Evolutionary conservation across 2,329 filamentous ascomycete species (phyloP), one percentile per base, ranked within the genome.

Genomic region (Epichloe gansuensis): DNA sequence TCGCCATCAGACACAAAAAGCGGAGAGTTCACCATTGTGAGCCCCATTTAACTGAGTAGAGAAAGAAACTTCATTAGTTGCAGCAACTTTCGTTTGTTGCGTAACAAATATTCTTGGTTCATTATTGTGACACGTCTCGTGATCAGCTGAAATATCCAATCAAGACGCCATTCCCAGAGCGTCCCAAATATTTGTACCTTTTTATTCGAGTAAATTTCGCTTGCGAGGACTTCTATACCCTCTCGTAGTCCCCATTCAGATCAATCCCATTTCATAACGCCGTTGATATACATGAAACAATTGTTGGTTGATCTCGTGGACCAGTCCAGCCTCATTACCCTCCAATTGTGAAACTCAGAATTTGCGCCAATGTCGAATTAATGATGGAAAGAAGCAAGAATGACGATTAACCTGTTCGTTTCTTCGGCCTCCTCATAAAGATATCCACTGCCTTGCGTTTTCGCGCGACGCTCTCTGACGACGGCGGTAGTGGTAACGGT

Each of bases 381-480:
- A 5, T 39, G 12, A 39, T 39, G 13, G 7, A 39, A 39, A 39
- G 13, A 39, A 12, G 12, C 37, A n/a, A n/a, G 37, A 13, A 39
- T 39, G 25, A 15, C 23, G 42, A 23, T 50, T 13, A 51, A 17
- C 4, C 13, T 4, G 31, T 15, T 28, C 60, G 60, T 61, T 71
- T 76, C 62, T 74, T 75, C 5, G 67, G 72, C 45, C 65, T 68
- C 45, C 65, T 68, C 72, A 77, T 76, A 56, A 79, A 79, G n/a
- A 77, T 65, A 55, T 72, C 71, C 4, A 72, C 70, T 0, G 66
- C 61, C 59, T 75, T 75, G 51, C 74, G 69, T 59, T 77, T 77
- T 43, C 66, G 64, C 8, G 58, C 50, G 3, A 59, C 4, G 28
- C 46, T 23, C 7, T 31, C 42, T 23, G 50, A 47, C 25, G 50